Evolutionary conservation across 2,329 filamentous ascomycete species (phyloP), one percentile per base, ranked within the genome.

Genomic region (Fusarium concolor): DNA sequence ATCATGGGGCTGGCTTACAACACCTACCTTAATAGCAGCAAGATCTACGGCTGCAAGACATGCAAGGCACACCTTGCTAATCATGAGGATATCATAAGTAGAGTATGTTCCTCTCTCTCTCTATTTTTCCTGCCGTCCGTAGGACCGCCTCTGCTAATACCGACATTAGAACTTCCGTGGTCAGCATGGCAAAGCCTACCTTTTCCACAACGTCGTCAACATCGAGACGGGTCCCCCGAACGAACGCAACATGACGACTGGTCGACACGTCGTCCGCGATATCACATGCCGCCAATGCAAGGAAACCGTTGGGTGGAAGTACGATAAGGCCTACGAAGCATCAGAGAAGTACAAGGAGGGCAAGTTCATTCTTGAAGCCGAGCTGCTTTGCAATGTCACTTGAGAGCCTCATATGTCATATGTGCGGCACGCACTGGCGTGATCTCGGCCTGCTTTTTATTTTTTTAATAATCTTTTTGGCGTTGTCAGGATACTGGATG

Each of bases 261-360:
- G 96, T 53, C 89, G 92, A 55, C 96, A 99, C 80, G 86, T 98
- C 57, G 96, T 99, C 46, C 90, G 96, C 60, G 96, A 99, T 78
- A 97, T 99, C 74, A 85, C 85, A 60, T 99, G 96, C 83, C 87
- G 91, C 60, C 92, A 97, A 80, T 99, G 96, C 86, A 92, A 91
- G 77, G 92, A 94, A 79, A 92, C 91, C 29, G 96, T 99, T 53
- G 96, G 96, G 35, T 99, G 96, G 96, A 98, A 97, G 80, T 99
- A 99, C 79, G 96, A 99, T 81, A 97, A 96, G 83, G 96, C 96
- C 2, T 98, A 92, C 78, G 96, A 99, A 83, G 80, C 84, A 33
- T 90, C 86, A 68, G 95, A 99, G 86, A 97, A 97, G 82, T 99
- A 99, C 82, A 99, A 99, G 84, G 96, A 99, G 85, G 94, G 94